A percentile compares a stretch with the other conserved stretches of the same genome.
Conservation (phyloP, 345 rosid species). For the Angophora floribunda region DNA sequence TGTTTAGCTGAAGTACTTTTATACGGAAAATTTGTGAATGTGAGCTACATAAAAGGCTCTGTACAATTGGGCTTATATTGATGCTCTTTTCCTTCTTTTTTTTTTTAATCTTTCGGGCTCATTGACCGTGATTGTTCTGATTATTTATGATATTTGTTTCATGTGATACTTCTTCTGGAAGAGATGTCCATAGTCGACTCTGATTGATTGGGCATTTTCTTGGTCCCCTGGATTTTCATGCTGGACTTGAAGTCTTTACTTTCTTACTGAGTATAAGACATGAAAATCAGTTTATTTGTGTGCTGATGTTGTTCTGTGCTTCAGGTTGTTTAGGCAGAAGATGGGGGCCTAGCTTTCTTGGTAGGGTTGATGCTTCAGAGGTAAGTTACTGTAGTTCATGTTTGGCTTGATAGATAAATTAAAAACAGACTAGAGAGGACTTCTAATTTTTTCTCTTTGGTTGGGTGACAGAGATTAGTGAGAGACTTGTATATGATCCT, state of each 20-base stretch:
- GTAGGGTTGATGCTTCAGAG: slow-evolving; percentile 87
- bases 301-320: neutral
- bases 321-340: slow-evolving; percentile 98
- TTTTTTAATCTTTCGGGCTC: neutral
- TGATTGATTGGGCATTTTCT: neutral
- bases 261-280: neutral
- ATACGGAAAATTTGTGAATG: neutral
- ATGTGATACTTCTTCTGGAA: neutral
- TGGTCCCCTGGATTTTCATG: neutral
- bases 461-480: slow-evolving; percentile 61
- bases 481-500: slow-evolving; percentile 83
- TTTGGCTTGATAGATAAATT: neutral
- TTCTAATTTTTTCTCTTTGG: slow-evolving; percentile 1
- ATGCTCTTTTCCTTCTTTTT: neutral
- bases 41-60: neutral
- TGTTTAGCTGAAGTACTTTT: neutral
- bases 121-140: neutral
- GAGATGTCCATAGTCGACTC: neutral
- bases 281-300: neutral
- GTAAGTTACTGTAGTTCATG: slow-evolving; percentile 21
- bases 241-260: neutral
- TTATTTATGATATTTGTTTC: neutral
- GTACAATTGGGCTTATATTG: neutral
- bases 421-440: slow-evolving; percentile 2
- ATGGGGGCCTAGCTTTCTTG: slow-evolving; percentile 93